Evolutionary conservation across 75 land plant species (phyloP), one percentile per base, ranked within the genome.

Genomic region (Pseudotsuga menziesii): DNA sequence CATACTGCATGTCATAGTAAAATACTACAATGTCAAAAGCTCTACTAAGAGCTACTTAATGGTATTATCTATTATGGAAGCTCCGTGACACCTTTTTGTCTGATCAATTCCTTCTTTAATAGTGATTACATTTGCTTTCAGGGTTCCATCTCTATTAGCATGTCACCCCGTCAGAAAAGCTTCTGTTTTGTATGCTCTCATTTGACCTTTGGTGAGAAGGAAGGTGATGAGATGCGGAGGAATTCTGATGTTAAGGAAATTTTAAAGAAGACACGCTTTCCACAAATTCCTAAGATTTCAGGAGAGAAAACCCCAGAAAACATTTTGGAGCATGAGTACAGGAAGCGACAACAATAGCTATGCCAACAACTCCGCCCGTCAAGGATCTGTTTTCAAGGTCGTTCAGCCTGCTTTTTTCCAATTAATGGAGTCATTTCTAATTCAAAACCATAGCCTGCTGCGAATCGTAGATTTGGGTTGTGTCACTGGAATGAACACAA

Each of bases 131-230:
- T 25, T 19, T 41, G 32, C 59, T 74, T 74, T 14, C 83, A 86
- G 88, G 87, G 88, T 55, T 86, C 90, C 3, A 81, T 89, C 63
- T 81, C 90, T 16, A 83, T 89, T 35, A 89, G 91, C 83, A 89
- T 89, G 90, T 69, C 54, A 19, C 73, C 84, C 36, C 84, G 87
- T 58, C 84, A 89, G 56, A 89, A 90, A 66, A 87, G 82, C 80
- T 88, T 89, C 76, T 89, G 91, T 79, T 89, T 89, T 76, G 79
- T 88, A 8, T 89, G 91, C 26, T 58, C 82, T 52, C 91, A 89
- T 61, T 71, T 89, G 75, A 88, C 90, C 27, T 88, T 90, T 32
- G 91, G 91, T 8, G 78, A 89, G 70, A 89, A 77, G 41, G 90
- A 84, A 74, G 87, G 87, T 14, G 90, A 89, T 78, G 84, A 89